Percentiles rank a stretch among this genome's conserved stretches.
Conservation (phyloP, 2,329 filamentous ascomycete genomes). For the Westerdykella aurantiaca region DNA sequence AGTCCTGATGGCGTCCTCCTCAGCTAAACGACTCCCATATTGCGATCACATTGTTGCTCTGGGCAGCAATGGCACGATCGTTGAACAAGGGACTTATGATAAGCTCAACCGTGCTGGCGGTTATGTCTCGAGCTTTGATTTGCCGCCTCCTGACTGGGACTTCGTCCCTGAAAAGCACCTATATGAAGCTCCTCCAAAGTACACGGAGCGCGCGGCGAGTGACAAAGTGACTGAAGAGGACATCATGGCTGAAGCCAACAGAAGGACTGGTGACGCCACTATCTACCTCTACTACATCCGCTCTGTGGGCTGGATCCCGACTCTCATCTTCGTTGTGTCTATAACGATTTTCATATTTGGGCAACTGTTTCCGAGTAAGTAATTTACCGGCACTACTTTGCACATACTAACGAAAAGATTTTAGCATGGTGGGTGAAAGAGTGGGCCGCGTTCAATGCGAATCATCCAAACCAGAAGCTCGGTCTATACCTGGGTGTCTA, state of each 20-base stretch:
- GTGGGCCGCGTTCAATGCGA: conserved; percentile 42
- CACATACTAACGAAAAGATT: background rate
- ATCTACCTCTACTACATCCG: conserved; percentile 32
- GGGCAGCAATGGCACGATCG: conserved; percentile 27
- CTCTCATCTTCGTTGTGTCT: conserved; percentile 26
- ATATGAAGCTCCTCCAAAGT: conserved; percentile 28
- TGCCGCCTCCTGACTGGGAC: conserved; percentile 27
- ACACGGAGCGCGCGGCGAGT: conserved; percentile 18
- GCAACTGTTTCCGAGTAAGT: conserved; percentile 28
- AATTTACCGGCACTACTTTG: background rate
- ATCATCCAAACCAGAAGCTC: conserved; percentile 33
- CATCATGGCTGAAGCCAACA: conserved; percentile 26
- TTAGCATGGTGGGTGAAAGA: conserved; percentile 45
- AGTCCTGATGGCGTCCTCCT: conserved; percentile 31
- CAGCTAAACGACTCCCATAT: conserved; percentile 32
- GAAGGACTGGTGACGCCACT: conserved; percentile 27
- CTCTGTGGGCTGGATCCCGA: conserved; percentile 26
- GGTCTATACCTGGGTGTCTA: conserved; percentile 32
- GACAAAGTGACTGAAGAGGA: conserved; percentile 25
- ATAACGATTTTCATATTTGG: conserved; percentile 33
- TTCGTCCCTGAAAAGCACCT: conserved; percentile 24
- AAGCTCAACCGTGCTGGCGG: conserved; percentile 28
- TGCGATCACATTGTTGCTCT: conserved; percentile 43
- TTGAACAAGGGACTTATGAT: conserved; percentile 39
- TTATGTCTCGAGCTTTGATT: conserved; percentile 33